Evolutionary conservation across 2,329 filamentous ascomycete genomes (phyloP).

Genomic region (Didymella lethalis): DNA sequence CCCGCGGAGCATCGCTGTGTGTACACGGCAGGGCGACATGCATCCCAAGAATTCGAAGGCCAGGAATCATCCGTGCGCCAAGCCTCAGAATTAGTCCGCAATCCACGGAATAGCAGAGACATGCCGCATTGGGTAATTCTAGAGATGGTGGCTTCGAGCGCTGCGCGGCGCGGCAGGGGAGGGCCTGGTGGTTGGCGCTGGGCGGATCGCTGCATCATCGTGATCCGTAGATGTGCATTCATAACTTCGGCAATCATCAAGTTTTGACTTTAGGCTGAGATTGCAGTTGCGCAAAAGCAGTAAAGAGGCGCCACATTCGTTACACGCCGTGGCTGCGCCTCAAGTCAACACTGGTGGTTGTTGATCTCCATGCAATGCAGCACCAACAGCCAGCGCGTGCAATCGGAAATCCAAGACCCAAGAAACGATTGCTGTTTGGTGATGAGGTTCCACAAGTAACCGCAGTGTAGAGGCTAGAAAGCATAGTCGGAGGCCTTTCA

Average conservation of each 20-base stretch:
- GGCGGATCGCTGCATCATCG: constrained; percentile 16
- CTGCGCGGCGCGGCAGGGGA: constrained; percentile 13
- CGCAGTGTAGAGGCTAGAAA: constrained; percentile 6
- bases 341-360: background rate
- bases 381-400: constrained; percentile 9
- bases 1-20: background rate
- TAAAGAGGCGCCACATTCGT: background rate
- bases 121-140: constrained; percentile 12
- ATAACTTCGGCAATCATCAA: constrained; percentile 1
- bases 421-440: background rate
- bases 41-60: constrained; percentile 7
- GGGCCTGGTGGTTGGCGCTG: constrained; percentile 18
- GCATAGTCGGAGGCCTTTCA: constrained; percentile 2
- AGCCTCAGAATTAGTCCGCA: constrained; percentile 21
- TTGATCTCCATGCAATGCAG: constrained; percentile 1
- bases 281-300: constrained; percentile 11
- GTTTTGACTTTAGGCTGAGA: constrained; percentile 3
- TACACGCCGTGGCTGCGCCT: constrained; percentile 2
- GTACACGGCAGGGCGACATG: constrained; percentile 11
- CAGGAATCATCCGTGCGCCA: constrained; percentile 21
- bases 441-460: constrained; percentile 6
- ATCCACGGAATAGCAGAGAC: constrained; percentile 17
- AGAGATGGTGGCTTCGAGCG: constrained; percentile 2
- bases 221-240: constrained; percentile 7
- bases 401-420: constrained; percentile 1